These are phyloP conservation scores for Pouteria glomerata DNA, from an alignment of 148 eudicot genomes.

Conservation along the genomic window DNA sequence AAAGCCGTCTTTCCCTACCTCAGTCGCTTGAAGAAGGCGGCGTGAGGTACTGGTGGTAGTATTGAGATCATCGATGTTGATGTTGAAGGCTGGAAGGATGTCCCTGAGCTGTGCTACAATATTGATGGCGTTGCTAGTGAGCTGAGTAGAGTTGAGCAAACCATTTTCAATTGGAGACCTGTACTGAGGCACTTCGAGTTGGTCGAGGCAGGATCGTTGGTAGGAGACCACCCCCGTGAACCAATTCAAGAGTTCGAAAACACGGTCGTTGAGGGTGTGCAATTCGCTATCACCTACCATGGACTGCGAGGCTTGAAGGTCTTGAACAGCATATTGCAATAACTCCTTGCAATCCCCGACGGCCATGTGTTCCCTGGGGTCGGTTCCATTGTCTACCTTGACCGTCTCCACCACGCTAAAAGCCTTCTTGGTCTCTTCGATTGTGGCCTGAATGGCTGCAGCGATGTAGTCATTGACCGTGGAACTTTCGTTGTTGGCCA, in stretches of 20 bases:
- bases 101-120: constrained; percentile 27
- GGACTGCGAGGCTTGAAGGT: constrained; percentile 32
- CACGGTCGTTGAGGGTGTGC: constrained; percentile 19
- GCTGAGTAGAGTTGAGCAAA: constrained; percentile 32
- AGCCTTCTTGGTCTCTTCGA: constrained; percentile 29
- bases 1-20: constrained; percentile 23
- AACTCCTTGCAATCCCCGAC: constrained; percentile 37
- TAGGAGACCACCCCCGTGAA: constrained; percentile 45
- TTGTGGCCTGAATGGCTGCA: constrained; percentile 35
- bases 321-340: constrained; percentile 27
- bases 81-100: constrained; percentile 22
- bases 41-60: constrained; percentile 7
- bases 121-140: constrained; percentile 41
- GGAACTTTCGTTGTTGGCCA: constrained; percentile 46
- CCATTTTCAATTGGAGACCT: constrained; percentile 26
- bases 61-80: neutral
- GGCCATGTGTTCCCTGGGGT: constrained; percentile 21
- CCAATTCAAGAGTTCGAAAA: constrained; percentile 43
- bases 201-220: constrained; percentile 42
- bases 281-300: constrained; percentile 23
- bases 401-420: constrained; percentile 24
- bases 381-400: constrained; percentile 19
- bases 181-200: constrained; percentile 32
- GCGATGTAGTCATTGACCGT: constrained; percentile 41
- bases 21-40: constrained; percentile 27